Base-by-base conservation (phyloP, 306 rosid genomes). In the Lathyrus aphaca region DNA sequence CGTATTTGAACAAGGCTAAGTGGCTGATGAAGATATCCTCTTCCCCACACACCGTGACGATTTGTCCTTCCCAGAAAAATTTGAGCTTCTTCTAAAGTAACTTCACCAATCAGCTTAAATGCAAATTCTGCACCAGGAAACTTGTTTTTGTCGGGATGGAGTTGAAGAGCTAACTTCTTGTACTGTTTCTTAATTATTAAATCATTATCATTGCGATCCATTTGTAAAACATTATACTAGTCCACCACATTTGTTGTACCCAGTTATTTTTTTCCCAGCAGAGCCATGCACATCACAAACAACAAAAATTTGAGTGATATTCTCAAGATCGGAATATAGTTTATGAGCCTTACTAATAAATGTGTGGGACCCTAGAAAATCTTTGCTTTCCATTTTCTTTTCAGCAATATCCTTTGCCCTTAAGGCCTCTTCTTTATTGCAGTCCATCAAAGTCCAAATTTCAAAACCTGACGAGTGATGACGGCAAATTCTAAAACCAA, bases 61-160 rank as follows among this genome's bases (percentile, higher is more conserved):
- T n/a, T n/a, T n/a, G n/a, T n/a, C n/a, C n/a, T n/a, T n/a, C n/a
- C n/a, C n/a, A n/a, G n/a, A n/a, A n/a, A n/a, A n/a, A n/a, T 86
- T 55, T 91, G 96, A 54, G 99, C 97, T 80, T 94, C 96, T 30
- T n/a, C n/a, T n/a, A n/a, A n/a, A n/a, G n/a, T n/a, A n/a, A n/a
- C n/a, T n/a, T n/a, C n/a, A n/a, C 92, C 92, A 40, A 94, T 85
- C 75, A 94, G 84, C 92, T 88, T 91, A 75, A 94, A 94, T 62
- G 97, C 99, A 78, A 95, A 89, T 80, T 94, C 97, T 25, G 97
- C 97, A 68, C 99, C 99, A 14, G 89, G 23, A 79, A 87, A 94
- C 66, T 91, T 91, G 85, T 94, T 94, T 84, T 94, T 94, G 81
- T 94, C 99, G 14, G 99, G 99, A 84, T 94, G 99, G 64, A 94